Evolutionary conservation across 495 filamentous ascomycete genomes (phyloP).

Genomic region (Neurospora sp.): DNA sequence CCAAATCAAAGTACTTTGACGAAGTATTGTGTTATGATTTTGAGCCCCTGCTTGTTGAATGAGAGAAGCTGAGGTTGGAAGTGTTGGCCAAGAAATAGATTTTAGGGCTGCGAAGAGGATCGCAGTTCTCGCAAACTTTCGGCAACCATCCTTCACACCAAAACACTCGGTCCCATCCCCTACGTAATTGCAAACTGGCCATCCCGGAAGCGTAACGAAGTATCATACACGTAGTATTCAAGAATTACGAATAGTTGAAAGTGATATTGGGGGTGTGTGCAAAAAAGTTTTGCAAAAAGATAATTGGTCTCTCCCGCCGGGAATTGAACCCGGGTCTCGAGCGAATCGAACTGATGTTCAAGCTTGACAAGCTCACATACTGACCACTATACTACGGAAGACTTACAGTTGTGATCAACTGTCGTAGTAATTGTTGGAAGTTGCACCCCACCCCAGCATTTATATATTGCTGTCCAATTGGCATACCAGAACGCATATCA

Average conservation of each 20-base stretch:
- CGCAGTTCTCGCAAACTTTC: neutral
- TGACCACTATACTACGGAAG: slow-evolving; percentile 1
- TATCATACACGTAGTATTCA: neutral
- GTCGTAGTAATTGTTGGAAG: neutral
- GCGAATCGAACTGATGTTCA: neutral
- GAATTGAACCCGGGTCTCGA: too few relatives aligned
- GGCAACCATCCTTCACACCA: neutral
- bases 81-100: neutral
- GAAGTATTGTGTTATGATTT: neutral
- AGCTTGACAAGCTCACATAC: neutral
- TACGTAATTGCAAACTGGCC: neutral
- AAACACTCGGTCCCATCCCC: neutral
- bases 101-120: neutral
- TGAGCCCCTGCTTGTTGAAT: neutral
- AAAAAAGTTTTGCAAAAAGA: neutral
- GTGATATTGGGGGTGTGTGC: neutral
- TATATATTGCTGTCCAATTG: neutral
- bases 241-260: neutral
- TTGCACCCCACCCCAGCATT: accelerated
- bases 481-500: neutral
- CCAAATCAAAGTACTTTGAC: neutral
- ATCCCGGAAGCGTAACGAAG: neutral
- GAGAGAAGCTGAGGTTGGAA: neutral
- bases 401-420: neutral
- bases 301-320: too few relatives aligned